Evolutionary conservation across 306 rosid species (phyloP).

Genomic region (Canavalia ensiformis): DNA sequence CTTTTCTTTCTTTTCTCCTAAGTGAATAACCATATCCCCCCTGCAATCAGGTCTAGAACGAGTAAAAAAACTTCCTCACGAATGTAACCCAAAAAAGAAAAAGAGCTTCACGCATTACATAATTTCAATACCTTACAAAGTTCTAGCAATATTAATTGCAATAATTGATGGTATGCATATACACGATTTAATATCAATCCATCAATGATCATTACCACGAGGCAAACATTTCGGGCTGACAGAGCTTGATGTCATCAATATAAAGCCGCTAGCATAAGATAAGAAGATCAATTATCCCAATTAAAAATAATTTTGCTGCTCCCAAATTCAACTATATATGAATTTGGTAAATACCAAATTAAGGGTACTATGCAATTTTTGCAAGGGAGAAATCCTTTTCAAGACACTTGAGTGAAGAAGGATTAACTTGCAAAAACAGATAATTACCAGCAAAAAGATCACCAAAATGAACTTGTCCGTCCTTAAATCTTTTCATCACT

Average conservation of each 20-base stretch:
- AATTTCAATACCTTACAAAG: neutral
- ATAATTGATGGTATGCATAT: neutral
- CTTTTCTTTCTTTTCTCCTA: neutral
- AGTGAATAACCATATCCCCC: neutral
- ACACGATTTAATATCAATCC: neutral
- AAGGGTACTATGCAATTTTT: conserved; percentile 41
- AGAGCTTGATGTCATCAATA: neutral
- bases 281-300: neutral
- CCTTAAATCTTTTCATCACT: conserved; percentile 65
- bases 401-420: conserved; percentile 61
- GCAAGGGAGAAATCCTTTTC: conserved; percentile 47
- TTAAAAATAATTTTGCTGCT: conserved; percentile 1
- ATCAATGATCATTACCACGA: neutral
- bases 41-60: conserved; percentile 5
- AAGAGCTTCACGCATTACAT: neutral
- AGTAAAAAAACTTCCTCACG: neutral
- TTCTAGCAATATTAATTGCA: neutral
- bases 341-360: conserved; percentile 1
- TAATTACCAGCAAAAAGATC: conserved; percentile 91
- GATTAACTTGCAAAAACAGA: conserved; percentile 76
- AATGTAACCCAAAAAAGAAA: neutral
- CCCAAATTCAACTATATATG: neutral
- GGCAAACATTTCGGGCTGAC: neutral
- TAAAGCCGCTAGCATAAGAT: neutral
- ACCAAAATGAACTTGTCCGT: conserved; percentile 69